Conservation (phyloP, 345 rosid genomes). For the Brassica incana region DNA sequence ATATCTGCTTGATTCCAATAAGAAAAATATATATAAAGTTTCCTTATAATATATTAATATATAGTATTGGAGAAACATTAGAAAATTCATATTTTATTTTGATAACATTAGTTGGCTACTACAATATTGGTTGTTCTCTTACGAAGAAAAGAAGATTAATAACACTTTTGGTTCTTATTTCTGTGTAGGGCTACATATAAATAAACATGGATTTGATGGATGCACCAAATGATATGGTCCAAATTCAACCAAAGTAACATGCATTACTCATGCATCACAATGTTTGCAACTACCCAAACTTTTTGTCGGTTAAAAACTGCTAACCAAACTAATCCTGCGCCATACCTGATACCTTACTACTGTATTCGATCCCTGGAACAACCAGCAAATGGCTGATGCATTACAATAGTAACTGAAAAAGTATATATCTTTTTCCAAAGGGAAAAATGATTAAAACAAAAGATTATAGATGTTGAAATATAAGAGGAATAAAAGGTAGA, state of each 20-base stretch:
- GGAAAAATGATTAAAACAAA: not conserved
- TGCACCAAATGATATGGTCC: slow-evolving; percentile 30
- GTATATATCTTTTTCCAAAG: not conserved
- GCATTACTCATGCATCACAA: slow-evolving; percentile 20
- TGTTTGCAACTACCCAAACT: slow-evolving; percentile 27
- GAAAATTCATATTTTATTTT: not conserved
- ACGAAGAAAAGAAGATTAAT: not conserved
- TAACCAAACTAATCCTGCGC: slow-evolving; percentile 3
- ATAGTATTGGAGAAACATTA: not conserved
- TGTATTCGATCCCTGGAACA: slow-evolving; percentile 4
- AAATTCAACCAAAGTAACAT: slow-evolving; percentile 27
- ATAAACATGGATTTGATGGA: slow-evolving; percentile 28
- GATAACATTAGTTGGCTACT: not conserved
- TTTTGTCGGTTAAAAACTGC: slow-evolving; percentile 12
- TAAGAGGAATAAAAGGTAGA: slow-evolving; percentile 18
- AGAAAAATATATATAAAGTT: not conserved
- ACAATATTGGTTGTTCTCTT: not conserved
- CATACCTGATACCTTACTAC: not conserved
- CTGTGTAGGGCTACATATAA: not conserved
- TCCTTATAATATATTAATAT: not conserved
- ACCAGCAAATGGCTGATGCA: not conserved
- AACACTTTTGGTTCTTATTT: slow-evolving; percentile 5
- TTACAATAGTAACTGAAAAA: not conserved
- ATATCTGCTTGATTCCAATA: not conserved
- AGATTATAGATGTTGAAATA: slow-evolving; percentile 18